Base-by-base conservation (phyloP, 2,329 filamentous ascomycete genomes). In the Ilyonectria destructans region DNA sequence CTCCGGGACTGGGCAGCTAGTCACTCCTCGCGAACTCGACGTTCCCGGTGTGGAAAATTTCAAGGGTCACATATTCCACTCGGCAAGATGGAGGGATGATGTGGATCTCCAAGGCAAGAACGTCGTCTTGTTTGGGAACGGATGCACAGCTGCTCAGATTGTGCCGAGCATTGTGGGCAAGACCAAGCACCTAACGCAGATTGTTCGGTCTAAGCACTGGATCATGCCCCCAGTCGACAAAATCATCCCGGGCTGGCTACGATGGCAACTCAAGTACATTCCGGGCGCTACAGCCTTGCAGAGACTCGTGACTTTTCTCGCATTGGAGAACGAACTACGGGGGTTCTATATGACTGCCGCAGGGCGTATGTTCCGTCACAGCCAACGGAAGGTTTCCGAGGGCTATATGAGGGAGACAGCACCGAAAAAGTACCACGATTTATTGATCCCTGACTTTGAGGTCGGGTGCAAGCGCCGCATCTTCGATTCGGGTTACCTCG, bases 401-500 rank as follows among this genome's bases (percentile, higher is more conserved):
- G 78, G n/a, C 10, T 83, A 79, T 72, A 75, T 84, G 82, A 72
- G 82, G 65, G 74, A 77, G 5, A 81, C 77, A 1, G 87, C 87
- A 0, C 90, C 90, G 0, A 80, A 85, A 57, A 87, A 90, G 77
- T 92, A 91, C 66, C 87, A 89, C 69, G 86, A 89, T 33, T 83
- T 90, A 7, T 76, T 92, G 40, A 88, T 89, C 1, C 90, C 90
- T 0, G 85, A 91, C 57, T 92, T 90, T 65, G 83, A 85, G 51
- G 78, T 91, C 15, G 89, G 89, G 1, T 92, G 90, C 80, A 92
- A 91, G 79, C 81, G 90, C n/a, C 84, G 89, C 13, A 86, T 92
- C 62, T 87, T 87, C 60, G 89, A 91, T 66, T 82, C 85, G 2
- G 82, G 82, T 1, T 92, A 91, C 81, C 83, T 89, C 21, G 73